Evolutionary conservation across 345 rosid genomes (phyloP).

Genomic region (Brassica cretica): DNA sequence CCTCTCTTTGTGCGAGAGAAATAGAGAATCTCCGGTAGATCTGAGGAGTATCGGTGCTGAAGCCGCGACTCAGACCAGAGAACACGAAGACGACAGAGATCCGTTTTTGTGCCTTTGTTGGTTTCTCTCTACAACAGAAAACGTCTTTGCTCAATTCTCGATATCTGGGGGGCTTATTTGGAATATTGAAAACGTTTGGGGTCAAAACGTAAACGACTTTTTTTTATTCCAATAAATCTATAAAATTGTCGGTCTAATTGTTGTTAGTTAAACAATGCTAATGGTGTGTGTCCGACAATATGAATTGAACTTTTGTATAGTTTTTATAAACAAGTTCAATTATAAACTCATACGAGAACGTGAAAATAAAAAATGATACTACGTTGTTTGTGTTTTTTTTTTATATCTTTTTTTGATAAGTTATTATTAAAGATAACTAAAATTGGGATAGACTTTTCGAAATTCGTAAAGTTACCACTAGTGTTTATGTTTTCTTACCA

Average conservation of each 20-base stretch:
- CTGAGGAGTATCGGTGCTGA: constrained; percentile 28
- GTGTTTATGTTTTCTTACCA: constrained; percentile 26
- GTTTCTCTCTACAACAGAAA: constrained; percentile 21
- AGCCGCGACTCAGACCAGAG: constrained; percentile 31
- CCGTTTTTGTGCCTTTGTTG: constrained; percentile 29
- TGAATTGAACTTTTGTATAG: background rate
- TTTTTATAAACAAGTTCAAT: background rate
- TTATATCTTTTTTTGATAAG: background rate
- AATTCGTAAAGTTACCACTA: constrained; percentile 21
- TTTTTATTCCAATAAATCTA: background rate
- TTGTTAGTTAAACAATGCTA: constrained; percentile 27
- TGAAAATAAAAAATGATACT: background rate
- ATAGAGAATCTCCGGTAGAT: constrained; percentile 32
- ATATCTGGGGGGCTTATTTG: constrained; percentile 3
- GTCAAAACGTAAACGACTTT: background rate
- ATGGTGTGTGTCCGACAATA: constrained; percentile 25
- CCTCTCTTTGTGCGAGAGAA: constrained; percentile 6
- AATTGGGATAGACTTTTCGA: background rate
- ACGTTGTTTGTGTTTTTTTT: background rate
- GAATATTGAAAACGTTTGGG: constrained; percentile 16
- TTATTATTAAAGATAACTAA: background rate
- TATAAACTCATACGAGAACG: background rate
- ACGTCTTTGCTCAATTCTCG: constrained; percentile 26
- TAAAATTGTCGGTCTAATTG: constrained; percentile 6
- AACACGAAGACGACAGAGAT: constrained; percentile 37